Evolutionary conservation across 2,329 filamentous ascomycete species (phyloP).

Genomic region (Teratosphaeria viscida): DNA sequence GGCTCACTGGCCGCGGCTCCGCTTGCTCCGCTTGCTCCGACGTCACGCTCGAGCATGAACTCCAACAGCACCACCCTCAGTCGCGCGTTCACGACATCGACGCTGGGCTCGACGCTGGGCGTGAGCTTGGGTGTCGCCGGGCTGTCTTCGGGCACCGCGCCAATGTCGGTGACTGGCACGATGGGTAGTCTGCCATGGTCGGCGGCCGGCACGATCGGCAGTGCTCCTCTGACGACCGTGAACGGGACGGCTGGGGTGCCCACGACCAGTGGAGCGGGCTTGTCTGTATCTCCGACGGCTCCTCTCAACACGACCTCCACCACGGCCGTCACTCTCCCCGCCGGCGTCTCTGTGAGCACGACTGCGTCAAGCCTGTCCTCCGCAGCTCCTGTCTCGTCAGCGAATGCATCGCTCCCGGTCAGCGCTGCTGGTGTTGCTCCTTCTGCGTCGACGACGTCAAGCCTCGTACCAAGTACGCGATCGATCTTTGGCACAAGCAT

Average conservation of each 20-base stretch:
- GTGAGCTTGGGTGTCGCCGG: not conserved
- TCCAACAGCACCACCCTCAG: not conserved
- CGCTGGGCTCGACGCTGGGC: not conserved
- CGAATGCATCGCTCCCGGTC: not conserved
- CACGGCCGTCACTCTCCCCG: not conserved
- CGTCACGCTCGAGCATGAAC: not conserved
- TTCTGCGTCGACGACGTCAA: not conserved
- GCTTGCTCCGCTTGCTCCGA: not conserved
- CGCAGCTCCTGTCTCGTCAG: not conserved
- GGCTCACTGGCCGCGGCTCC: not conserved
- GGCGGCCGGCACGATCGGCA: not conserved
- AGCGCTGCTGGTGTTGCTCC: not conserved
- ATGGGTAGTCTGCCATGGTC: not conserved
- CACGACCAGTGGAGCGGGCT: not conserved
- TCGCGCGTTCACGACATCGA: not conserved
- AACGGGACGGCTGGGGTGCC: not conserved
- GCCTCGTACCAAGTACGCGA: not conserved
- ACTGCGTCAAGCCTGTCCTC: not conserved
- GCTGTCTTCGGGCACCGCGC: not conserved
- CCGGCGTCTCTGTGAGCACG: not conserved
- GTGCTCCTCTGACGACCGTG: not conserved
- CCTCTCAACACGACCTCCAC: not conserved
- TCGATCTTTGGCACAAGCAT: not conserved
- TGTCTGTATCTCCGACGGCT: not conserved
- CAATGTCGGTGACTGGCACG: not conserved